phyloP scores from a whole-genome alignment of 257 asterid species.

The Avicennia marina region DNA sequence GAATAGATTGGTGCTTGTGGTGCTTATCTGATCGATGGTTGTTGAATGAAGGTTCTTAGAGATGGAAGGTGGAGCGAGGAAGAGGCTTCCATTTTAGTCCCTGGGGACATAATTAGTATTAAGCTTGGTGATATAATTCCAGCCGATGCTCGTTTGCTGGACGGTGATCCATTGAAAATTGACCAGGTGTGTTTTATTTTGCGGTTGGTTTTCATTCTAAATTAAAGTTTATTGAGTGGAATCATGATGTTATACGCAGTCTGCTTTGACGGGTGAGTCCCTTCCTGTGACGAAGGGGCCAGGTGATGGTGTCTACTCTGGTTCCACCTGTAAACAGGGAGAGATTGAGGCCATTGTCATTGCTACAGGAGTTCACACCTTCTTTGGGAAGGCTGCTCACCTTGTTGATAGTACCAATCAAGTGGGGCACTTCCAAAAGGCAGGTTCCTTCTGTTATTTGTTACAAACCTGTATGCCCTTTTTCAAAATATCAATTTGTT shows the following conservation, averaged over 20 bases:
- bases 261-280: constrained; percentile 96
- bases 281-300: constrained; percentile 97
- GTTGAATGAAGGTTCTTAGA: constrained; percentile 57
- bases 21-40: no score
- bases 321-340: constrained; percentile 98
- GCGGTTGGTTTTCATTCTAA: background rate
- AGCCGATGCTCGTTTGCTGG: constrained; percentile 92
- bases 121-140: constrained; percentile 94
- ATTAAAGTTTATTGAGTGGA: background rate
- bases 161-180: constrained; percentile 91
- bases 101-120: constrained; percentile 83
- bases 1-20: no score
- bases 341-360: constrained; percentile 89
- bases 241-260: constrained; percentile 38
- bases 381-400: constrained; percentile 98
- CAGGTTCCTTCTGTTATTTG: constrained; percentile 12
- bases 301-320: constrained; percentile 95
- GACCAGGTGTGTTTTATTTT: constrained; percentile 58
- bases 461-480: no score
- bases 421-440: constrained; percentile 98
- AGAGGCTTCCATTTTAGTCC: constrained; percentile 79
- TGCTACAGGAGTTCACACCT: constrained; percentile 96
- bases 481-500: no score
- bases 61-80: constrained; percentile 96
- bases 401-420: constrained; percentile 92